Evolutionary conservation across 306 rosid genomes (phyloP).

Genomic region (Cicer arietinum): DNA sequence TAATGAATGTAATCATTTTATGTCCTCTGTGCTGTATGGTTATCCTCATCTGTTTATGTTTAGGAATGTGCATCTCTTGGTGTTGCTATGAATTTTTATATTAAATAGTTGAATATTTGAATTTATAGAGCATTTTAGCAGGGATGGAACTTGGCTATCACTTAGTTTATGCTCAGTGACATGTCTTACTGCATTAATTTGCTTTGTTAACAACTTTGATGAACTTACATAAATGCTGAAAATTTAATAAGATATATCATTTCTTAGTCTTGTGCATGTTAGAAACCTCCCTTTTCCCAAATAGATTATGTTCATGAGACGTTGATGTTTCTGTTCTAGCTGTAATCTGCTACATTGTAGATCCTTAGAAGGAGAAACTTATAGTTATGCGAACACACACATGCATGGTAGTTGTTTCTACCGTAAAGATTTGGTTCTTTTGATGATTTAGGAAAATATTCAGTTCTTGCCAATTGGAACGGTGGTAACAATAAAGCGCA

Average conservation of each 20-base stretch:
- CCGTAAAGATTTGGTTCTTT: background rate
- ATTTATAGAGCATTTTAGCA: background rate
- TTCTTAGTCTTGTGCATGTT: background rate
- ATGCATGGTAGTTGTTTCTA: background rate
- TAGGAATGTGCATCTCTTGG: slow-evolving; percentile 16
- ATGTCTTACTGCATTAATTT: background rate
- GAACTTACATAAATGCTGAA: background rate
- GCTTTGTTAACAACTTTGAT: background rate
- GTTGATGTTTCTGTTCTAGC: slow-evolving; percentile 31
- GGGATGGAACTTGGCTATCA: background rate
- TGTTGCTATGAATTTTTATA: slow-evolving; percentile 7
- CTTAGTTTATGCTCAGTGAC: background rate
- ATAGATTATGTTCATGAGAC: background rate
- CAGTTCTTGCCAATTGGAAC: slow-evolving; percentile 17
- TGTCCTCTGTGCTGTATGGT: background rate
- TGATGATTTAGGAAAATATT: slow-evolving; percentile 7
- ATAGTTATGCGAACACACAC: background rate
- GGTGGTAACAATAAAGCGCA: background rate
- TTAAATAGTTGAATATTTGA: background rate
- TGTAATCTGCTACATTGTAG: slow-evolving; percentile 1
- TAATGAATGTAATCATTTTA: background rate
- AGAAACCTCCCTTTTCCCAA: background rate
- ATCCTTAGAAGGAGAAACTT: background rate
- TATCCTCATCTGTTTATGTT: background rate
- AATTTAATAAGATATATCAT: background rate